These are phyloP conservation scores for Verticillium tricorpus DNA, from an alignment of 2,329 filamentous ascomycete species.

Conservation along the genomic window DNA sequence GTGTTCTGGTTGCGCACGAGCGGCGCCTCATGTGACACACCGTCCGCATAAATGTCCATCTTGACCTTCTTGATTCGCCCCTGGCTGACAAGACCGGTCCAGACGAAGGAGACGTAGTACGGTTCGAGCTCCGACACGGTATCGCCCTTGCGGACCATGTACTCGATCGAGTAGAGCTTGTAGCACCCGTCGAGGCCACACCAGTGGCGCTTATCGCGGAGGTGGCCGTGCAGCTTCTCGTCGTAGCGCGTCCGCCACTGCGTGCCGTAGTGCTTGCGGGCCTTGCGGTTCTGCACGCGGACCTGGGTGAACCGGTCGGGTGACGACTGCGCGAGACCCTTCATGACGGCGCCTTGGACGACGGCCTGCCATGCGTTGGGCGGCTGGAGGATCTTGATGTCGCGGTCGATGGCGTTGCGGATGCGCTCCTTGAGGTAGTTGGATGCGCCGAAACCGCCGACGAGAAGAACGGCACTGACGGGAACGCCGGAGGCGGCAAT, in stretches of 20 bases:
- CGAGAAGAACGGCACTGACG: constrained; percentile 40
- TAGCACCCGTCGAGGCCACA: constrained; percentile 30
- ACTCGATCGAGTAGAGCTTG: constrained; percentile 35
- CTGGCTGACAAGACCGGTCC: constrained; percentile 23
- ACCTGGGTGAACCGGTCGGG: constrained; percentile 30
- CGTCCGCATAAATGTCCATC: constrained; percentile 30
- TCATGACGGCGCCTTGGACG: constrained; percentile 47
- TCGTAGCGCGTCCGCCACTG: constrained; percentile 79
- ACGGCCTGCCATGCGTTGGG: constrained; percentile 45
- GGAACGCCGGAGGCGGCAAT: constrained; percentile 34
- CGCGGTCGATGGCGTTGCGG: constrained; percentile 24
- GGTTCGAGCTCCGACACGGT: constrained; percentile 34
- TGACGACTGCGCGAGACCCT: constrained; percentile 33
- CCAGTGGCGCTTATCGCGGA: constrained; percentile 28
- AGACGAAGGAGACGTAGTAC: constrained; percentile 26
- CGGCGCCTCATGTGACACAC: constrained; percentile 22
- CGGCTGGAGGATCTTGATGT: constrained; percentile 41
- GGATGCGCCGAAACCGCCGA: constrained; percentile 44
- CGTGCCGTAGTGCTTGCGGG: constrained; percentile 74
- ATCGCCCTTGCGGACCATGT: constrained; percentile 37
- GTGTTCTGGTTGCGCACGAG: constrained; percentile 30
- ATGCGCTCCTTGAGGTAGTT: constrained; percentile 38
- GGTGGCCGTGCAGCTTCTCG: constrained; percentile 58
- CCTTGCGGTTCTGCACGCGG: constrained; percentile 48
- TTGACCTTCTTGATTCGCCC: constrained; percentile 28